phyloP scores from a whole-genome alignment of 305 asterid species.

The Fraxinus paxiana region DNA sequence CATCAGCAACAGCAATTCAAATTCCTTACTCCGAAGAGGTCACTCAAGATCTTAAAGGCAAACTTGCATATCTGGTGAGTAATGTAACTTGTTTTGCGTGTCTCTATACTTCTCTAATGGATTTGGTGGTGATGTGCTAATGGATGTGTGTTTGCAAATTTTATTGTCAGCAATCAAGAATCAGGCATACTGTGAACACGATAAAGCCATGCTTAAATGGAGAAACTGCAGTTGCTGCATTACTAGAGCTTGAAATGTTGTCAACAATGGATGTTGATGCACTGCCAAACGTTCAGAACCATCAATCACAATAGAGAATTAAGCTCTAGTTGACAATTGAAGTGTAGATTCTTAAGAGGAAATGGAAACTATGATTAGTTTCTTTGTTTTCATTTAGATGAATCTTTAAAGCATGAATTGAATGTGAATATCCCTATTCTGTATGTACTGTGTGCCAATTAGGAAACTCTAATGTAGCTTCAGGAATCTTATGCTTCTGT shows the following conservation, averaged over 20 bases:
- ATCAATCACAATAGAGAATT: slow-evolving; percentile 2
- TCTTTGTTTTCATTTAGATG: not conserved
- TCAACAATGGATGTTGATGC: slow-evolving; percentile 27
- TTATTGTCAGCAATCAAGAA: slow-evolving; percentile 51
- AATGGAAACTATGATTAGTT: slow-evolving; percentile 13
- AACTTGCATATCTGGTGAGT: slow-evolving; percentile 54
- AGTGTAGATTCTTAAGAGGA: slow-evolving; percentile 2
- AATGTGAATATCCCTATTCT: not conserved
- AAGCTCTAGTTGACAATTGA: slow-evolving; percentile 32
- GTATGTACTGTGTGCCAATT: not conserved
- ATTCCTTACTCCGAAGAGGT: slow-evolving; percentile 46
- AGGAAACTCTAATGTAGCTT: not conserved
- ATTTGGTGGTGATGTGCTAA: slow-evolving; percentile 3
- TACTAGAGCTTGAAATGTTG: slow-evolving; percentile 60
- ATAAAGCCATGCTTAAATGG: slow-evolving; percentile 48
- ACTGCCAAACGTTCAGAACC: slow-evolving; percentile 20
- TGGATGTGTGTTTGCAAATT: not conserved
- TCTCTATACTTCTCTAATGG: not conserved
- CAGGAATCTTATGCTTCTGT: not conserved
- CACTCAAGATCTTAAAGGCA: slow-evolving; percentile 48
- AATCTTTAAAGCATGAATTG: not conserved
- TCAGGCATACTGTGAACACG: slow-evolving; percentile 39
- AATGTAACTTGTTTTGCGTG: not conserved
- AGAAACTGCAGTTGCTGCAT: slow-evolving; percentile 41
- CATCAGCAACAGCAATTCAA: slow-evolving; percentile 20